These are phyloP conservation scores for Cenchrus americanus DNA, from an alignment of 176 grass and related monocot species.

Conservation along the genomic window DNA sequence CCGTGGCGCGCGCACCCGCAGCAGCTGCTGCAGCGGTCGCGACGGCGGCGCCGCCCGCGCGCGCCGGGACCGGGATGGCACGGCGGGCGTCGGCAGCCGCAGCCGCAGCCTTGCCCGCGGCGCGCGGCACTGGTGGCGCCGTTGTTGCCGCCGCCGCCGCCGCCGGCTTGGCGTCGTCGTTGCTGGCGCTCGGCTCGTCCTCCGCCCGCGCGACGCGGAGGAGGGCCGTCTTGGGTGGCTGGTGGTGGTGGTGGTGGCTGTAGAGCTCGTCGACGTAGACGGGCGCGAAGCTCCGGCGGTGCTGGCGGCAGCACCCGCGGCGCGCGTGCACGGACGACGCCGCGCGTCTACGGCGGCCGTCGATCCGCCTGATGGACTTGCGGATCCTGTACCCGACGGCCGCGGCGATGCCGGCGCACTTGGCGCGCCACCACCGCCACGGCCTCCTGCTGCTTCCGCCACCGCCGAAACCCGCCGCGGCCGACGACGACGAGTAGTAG, in stretches of 20 bases:
- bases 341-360: background rate
- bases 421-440: constrained; percentile 48
- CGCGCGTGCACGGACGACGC: background rate
- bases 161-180: background rate
- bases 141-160: background rate
- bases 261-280: constrained; percentile 75
- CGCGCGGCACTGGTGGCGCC: background rate
- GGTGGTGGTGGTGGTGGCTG: constrained; percentile 13
- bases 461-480: background rate
- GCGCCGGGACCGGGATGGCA: background rate
- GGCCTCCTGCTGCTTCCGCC: background rate
- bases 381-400: constrained; percentile 34
- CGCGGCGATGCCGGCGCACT: constrained; percentile 38
- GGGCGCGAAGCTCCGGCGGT: constrained; percentile 39
- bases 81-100: background rate
- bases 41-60: background rate
- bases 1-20: background rate
- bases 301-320: background rate
- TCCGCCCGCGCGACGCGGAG: background rate
- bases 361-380: background rate
- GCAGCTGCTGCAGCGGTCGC: background rate
- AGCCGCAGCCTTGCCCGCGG: background rate
- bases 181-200: background rate
- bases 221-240: background rate
- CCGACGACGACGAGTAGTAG: background rate